Evolutionary conservation across 768 basidiomycete genomes (phyloP), one percentile per base, ranked within the genome.

Genomic region (Leccinum variicolor): DNA sequence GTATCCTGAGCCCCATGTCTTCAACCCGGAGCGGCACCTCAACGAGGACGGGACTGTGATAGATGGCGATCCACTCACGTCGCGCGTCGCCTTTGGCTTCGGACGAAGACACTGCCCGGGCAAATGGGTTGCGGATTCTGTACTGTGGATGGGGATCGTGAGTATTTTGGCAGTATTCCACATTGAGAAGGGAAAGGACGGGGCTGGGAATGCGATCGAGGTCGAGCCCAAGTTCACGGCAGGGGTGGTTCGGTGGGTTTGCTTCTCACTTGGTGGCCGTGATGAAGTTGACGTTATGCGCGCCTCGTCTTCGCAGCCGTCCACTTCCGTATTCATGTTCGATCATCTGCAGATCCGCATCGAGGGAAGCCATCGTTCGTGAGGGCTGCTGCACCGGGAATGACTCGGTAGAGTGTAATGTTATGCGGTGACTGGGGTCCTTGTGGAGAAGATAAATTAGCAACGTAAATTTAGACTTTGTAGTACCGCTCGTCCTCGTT

Each of bases 201-300:
- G 31, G 19, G 33, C n/a, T 26, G 71, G 72, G 23, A 59, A 33
- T n/a, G 68, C 53, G 29, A 33, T 72, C 15, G 66, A 63, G 39
- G 62, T 67, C 0, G 68, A 64, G 48, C 67, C 69, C 56, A 60
- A 68, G 17, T 73, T 73, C 60, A 70, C 65, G 10, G 54, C 66
- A 43, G 71, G 71, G n/a, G 65, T 74, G 34, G 60, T 73, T 59
- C 67, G 65, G 71, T 73, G 14, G n/a, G 72, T 61, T 52, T 61
- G 49, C 58, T 54, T 31, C 26, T 17, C 25, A 33, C 19, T 28
- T 55, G 43, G 56, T 45, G 53, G 19, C 50, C 36, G 53, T 19
- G 19, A 19, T 39, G 50, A 53, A 29, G 53, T 45, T 68, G 50
- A 69, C 58, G 54, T 55, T 49, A 43, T 15, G 25, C n/a, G 52